Percentiles rank a stretch among this genome's conserved stretches.
phyloP scores from a whole-genome alignment of 345 rosid species.

The Gossypium turneri region DNA sequence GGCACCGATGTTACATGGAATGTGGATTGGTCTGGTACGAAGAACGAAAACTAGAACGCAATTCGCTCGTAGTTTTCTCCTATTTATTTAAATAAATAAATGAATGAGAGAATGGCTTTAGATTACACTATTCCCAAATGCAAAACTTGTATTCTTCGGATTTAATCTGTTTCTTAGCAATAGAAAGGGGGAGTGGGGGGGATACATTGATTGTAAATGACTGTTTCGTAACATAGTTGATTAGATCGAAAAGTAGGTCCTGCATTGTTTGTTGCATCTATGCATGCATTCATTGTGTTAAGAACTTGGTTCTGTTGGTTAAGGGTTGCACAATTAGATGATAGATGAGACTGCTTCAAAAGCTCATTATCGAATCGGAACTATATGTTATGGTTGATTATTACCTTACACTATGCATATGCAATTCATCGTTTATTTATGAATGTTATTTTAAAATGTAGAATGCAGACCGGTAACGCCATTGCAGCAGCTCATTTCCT shows the following conservation, averaged over 20 bases:
- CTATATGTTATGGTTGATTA: not conserved
- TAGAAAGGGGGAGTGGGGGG: not conserved
- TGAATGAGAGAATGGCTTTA: not conserved
- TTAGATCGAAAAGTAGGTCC: not conserved
- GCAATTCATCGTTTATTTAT: not conserved
- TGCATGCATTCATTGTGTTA: not conserved
- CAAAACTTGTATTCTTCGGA: not conserved
- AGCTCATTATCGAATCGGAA: not conserved
- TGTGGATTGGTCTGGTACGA: too few species aligned
- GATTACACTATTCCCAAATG: not conserved
- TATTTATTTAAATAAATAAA: not conserved
- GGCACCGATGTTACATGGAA: too few species aligned
- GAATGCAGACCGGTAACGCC: slow-evolving; percentile 58
- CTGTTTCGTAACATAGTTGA: not conserved
- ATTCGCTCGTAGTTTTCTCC: too few species aligned
- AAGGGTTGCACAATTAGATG: not conserved
- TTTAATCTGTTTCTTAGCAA: not conserved
- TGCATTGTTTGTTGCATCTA: not conserved
- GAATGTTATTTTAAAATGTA: slow-evolving; percentile 18
- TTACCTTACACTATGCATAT: not conserved
- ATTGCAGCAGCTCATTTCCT: slow-evolving; percentile 68
- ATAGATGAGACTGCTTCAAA: not conserved
- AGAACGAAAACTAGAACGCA: too few species aligned
- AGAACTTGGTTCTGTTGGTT: not conserved
- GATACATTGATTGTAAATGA: not conserved